Conservation (phyloP, 306 rosid species). For the Prunus kanzakura region DNA sequence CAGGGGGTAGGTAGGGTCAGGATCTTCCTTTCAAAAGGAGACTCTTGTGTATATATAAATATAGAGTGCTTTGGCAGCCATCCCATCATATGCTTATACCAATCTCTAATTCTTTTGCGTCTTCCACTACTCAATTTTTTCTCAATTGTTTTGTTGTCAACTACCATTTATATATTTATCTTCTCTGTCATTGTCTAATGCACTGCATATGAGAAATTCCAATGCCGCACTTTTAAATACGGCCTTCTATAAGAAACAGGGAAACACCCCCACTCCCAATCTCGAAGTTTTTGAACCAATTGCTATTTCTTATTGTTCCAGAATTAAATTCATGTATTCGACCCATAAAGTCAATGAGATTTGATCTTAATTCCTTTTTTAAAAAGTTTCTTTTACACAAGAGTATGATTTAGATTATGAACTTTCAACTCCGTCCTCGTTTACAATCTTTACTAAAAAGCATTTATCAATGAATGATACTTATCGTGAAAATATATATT, state of each 20-base stretch:
- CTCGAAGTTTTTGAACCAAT: constrained; percentile 1
- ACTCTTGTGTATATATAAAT: not conserved
- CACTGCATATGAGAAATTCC: not conserved
- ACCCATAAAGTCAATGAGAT: not conserved
- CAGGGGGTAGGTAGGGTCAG: constrained; percentile 42
- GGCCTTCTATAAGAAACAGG: not conserved
- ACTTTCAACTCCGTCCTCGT: too few species aligned
- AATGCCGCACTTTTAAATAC: not conserved
- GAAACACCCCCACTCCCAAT: not conserved
- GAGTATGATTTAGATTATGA: not conserved
- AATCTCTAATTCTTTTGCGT: constrained; percentile 39
- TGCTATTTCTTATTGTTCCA: not conserved
- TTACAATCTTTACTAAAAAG: too few species aligned
- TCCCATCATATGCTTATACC: constrained; percentile 40
- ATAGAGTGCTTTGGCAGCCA: constrained; percentile 33
- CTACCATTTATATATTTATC: constrained; percentile 11
- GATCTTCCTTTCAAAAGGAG: constrained; percentile 6
- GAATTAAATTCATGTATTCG: not conserved
- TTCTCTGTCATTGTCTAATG: constrained; percentile 1
- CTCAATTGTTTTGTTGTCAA: constrained; percentile 29
- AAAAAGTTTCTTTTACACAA: not conserved
- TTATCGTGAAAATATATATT: too few species aligned
- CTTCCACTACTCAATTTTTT: constrained; percentile 44
- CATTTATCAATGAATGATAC: too few species aligned
- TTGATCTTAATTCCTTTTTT: not conserved